A percentile compares a stretch with the other conserved stretches of the same genome.
phyloP scores from a whole-genome alignment of 1,284 basidiomycete species.

The Pterula multifida region DNA sequence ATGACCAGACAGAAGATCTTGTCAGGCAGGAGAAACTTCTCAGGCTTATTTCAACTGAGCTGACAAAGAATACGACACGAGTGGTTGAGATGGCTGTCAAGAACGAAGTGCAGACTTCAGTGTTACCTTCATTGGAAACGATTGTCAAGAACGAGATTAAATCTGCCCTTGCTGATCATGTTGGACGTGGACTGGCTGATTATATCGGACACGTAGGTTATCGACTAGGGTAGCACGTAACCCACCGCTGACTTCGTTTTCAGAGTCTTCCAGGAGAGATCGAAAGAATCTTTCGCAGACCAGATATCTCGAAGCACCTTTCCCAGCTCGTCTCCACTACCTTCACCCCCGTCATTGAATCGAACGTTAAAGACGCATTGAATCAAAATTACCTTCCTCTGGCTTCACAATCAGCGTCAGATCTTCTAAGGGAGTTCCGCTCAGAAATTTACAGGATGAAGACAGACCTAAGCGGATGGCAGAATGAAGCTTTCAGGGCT shows the following conservation, averaged over 20 bases:
- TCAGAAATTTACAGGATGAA: conserved; percentile 63
- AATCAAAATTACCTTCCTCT: conserved; percentile 61
- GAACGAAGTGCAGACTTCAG: conserved; percentile 66
- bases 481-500: conserved; percentile 57
- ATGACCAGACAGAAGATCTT: conserved; percentile 68
- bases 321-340: conserved; percentile 56
- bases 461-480: conserved; percentile 66
- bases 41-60: conserved; percentile 72
- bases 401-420: conserved; percentile 57
- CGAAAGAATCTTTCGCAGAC: conserved; percentile 62
- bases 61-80: conserved; percentile 73
- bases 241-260: conserved; percentile 8
- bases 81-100: conserved; percentile 79
- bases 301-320: conserved; percentile 64
- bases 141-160: conserved; percentile 73
- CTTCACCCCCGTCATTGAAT: conserved; percentile 61
- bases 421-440: conserved; percentile 60
- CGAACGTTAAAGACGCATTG: conserved; percentile 70
- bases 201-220: conserved; percentile 55
- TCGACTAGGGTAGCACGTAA: conserved; percentile 3
- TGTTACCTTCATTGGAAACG: conserved; percentile 65
- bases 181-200: conserved; percentile 58
- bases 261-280: conserved; percentile 67
- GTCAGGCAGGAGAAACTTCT: conserved; percentile 75
- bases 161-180: conserved; percentile 60